phyloP scores from a whole-genome alignment of 78 protist genomes.

The Diacronema lutheri region DNA sequence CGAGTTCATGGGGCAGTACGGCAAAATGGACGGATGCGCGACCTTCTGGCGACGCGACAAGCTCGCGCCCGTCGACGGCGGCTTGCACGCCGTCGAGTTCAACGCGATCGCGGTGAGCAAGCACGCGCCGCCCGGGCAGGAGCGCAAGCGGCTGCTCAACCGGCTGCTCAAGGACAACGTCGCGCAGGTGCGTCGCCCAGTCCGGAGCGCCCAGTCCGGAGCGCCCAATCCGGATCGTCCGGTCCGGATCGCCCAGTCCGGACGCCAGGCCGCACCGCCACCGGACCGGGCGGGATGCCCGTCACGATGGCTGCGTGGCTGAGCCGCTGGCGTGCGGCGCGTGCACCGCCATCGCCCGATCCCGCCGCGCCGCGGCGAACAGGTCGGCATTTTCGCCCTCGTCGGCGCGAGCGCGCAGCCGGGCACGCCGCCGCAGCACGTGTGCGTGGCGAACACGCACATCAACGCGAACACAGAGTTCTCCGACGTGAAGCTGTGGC shows the following conservation, averaged over 20 bases:
- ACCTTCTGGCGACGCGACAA: constrained; percentile 11
- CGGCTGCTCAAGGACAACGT: constrained; percentile 27
- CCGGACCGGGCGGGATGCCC: no score
- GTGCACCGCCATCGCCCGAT: no score
- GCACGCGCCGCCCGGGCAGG: not conserved
- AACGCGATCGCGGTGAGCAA: not conserved
- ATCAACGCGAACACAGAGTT: constrained; percentile 17
- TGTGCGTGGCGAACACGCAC: constrained; percentile 21
- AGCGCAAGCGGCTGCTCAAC: not conserved
- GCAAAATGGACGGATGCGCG: constrained; percentile 20
- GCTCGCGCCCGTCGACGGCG: not conserved
- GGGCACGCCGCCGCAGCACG: not conserved
- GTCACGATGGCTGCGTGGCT: no score
- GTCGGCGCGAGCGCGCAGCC: not conserved
- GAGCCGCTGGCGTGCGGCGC: no score
- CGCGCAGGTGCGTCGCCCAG: constrained; percentile 8
- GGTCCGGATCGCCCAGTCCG: no score
- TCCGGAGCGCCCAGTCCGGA: no score
- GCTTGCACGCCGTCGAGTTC: not conserved
- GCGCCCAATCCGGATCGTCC: no score
- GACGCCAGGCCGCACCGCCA: no score
- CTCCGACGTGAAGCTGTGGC: constrained; percentile 28
- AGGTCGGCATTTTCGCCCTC: no score
- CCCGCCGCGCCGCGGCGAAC: no score
- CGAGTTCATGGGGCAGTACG: constrained; percentile 25